These are phyloP conservation scores for Acanthamoeba lenticulata DNA, from an alignment of 208 protist species.

Conservation along the genomic window DNA sequence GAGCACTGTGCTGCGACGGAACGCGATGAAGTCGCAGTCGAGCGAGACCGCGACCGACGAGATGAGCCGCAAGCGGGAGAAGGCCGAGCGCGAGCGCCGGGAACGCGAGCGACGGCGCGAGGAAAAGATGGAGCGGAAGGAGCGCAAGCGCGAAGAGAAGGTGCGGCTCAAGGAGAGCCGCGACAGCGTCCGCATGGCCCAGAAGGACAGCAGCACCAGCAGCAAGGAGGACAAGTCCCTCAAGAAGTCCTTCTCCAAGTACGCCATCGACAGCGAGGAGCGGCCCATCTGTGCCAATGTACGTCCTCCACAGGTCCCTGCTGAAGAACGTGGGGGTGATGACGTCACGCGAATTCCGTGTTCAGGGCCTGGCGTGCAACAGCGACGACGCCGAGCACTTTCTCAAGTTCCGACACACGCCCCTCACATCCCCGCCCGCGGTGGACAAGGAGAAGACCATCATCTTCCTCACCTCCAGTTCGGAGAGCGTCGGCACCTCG, in stretches of 20 bases:
- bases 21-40: constrained; percentile 51
- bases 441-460: constrained; percentile 29
- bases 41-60: neutral
- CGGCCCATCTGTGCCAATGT: constrained; percentile 26
- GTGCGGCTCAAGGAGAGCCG: constrained; percentile 40
- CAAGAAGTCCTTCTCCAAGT: constrained; percentile 45
- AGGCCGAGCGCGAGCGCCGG: neutral
- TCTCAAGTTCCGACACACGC: constrained; percentile 48
- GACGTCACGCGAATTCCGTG: neutral
- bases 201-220: too few species aligned
- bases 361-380: constrained; percentile 22
- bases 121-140: constrained; percentile 50
- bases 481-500: neutral
- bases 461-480: constrained; percentile 48
- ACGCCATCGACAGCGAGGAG: constrained; percentile 29
- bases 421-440: neutral
- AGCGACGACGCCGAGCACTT: constrained; percentile 65
- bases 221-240: constrained; percentile 18
- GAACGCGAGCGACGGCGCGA: neutral
- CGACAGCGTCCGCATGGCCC: neutral
- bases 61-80: constrained; percentile 12
- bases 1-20: too few species aligned
- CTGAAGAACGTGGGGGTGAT: neutral
- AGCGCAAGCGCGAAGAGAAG: constrained; percentile 50
- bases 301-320: too few species aligned